Conservation (phyloP, 108 stramenopile species). For the Cafeteria roenbergensis region DNA sequence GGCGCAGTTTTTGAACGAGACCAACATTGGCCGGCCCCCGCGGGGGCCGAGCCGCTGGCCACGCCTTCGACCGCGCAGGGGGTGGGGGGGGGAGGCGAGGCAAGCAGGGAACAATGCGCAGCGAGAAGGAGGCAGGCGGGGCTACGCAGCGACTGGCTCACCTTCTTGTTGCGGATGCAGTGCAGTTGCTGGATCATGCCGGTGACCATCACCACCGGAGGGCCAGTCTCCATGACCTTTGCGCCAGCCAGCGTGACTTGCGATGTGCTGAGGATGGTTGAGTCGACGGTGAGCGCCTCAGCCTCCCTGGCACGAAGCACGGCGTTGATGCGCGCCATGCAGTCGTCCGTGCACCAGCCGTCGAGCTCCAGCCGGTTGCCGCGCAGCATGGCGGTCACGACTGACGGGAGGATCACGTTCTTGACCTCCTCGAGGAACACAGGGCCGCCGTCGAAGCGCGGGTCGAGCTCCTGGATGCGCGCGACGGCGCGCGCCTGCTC, state of each 20-base stretch:
- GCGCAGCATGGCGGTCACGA: conserved; percentile 69
- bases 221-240: conserved; percentile 74
- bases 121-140: too few species aligned
- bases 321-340: conserved; percentile 67
- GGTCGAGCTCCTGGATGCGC: conserved; percentile 82
- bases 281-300: conserved; percentile 52
- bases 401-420: conserved; percentile 66
- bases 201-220: conserved; percentile 74
- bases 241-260: conserved; percentile 56
- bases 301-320: conserved; percentile 66
- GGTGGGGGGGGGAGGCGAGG: too few species aligned
- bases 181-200: conserved; percentile 98
- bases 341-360: conserved; percentile 71
- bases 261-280: neutral
- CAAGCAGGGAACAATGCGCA: too few species aligned
- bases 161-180: conserved; percentile 76
- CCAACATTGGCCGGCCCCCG: too few species aligned
- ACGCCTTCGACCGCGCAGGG: too few species aligned
- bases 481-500: conserved; percentile 71
- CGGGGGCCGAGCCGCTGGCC: too few species aligned
- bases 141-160: too few species aligned
- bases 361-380: conserved; percentile 67
- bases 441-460: conserved; percentile 67
- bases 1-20: too few species aligned
- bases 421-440: conserved; percentile 70